Percentiles rank a stretch among this genome's conserved stretches.
These are phyloP conservation scores for Piloderma croceum DNA, from an alignment of 768 basidiomycete species.

Conservation along the genomic window DNA sequence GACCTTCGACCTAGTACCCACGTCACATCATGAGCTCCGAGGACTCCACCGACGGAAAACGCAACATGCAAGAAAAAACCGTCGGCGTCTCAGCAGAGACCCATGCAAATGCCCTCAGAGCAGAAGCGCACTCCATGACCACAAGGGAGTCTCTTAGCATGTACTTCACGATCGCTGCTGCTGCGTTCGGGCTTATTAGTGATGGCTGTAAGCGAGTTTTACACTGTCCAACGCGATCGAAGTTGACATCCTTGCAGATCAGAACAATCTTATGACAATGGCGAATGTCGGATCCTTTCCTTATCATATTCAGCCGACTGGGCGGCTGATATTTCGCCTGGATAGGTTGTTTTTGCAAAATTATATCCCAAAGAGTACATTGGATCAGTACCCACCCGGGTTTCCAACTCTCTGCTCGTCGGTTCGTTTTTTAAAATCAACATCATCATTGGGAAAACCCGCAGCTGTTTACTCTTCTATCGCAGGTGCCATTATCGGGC, in stretches of 20 bases:
- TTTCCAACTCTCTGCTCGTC: conserved; percentile 66
- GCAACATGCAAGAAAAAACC: conserved; percentile 6
- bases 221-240: neutral
- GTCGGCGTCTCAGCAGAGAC: conserved; percentile 14
- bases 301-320: neutral
- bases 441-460: neutral
- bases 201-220: conserved; percentile 49
- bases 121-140: conserved; percentile 14
- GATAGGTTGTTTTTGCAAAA: conserved; percentile 57
- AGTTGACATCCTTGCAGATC: conserved; percentile 35
- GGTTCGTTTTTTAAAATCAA: conserved; percentile 34
- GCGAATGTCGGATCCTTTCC: conserved; percentile 39
- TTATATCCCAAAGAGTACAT: conserved; percentile 64
- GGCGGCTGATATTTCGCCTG: conserved; percentile 8
- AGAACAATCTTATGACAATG: conserved; percentile 71
- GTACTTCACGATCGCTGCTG: conserved; percentile 58
- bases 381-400: conserved; percentile 54
- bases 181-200: conserved; percentile 61
- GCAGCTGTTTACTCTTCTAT: conserved; percentile 4
- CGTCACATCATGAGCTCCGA: neutral
- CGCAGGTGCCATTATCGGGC: conserved; percentile 56
- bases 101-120: conserved; percentile 19
- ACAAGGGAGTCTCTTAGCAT: conserved; percentile 46
- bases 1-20: neutral
- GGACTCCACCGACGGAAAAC: neutral